Base-by-base conservation (phyloP, 163 green algal genomes). In the Prototheca wickerhamii region DNA sequence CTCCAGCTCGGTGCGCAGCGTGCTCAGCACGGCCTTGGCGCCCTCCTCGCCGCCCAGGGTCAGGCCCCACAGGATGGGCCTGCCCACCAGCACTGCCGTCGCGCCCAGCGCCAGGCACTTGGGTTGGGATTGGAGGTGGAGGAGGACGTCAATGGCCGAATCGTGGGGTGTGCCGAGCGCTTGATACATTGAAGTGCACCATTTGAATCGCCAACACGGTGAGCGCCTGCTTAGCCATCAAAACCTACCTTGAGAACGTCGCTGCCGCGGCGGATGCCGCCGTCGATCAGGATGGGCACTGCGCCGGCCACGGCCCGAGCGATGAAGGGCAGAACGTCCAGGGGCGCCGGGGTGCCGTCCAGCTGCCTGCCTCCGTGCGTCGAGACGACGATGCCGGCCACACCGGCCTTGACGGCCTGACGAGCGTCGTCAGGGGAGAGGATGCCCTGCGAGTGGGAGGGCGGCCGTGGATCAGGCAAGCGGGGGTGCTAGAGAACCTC, bases 291-390 rank as follows among this genome's bases (percentile, higher is more conserved):
- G 17, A 98, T 64, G 5, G 91, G 88, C 10, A 96, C 71, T 0
- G 69, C 59, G 1, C 82, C 65, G 0, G 67, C 46, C 32, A 87
- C 86, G n/a, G 78, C 74, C 7, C 61, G 55, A 3, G 54, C 70
- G 26, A 85, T 65, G 18, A 44, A 30, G 0, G 61, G 63, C 65
- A 86, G 59, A 68, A 85, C 64, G 63, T 92, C 83, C 10, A 94
- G 30, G 0, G 77, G 68, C 8, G 83, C 71, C 3, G 84, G 80
- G 6, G 79, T 67, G 52, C 65, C 81, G 76, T 94, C 86, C 55
- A 93, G 71, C 76, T 94, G 88, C 20, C 86, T 71, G 10, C 85
- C 89, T 51, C 92, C 92, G 61, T 98, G 92, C 75, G 98, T 98
- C 53, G 69, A 87, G 4, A 98, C 83, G 25, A 98, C 79, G 63